These are phyloP conservation scores for Atalantia buxifolia DNA, from an alignment of 345 rosid genomes.

Conservation along the genomic window DNA sequence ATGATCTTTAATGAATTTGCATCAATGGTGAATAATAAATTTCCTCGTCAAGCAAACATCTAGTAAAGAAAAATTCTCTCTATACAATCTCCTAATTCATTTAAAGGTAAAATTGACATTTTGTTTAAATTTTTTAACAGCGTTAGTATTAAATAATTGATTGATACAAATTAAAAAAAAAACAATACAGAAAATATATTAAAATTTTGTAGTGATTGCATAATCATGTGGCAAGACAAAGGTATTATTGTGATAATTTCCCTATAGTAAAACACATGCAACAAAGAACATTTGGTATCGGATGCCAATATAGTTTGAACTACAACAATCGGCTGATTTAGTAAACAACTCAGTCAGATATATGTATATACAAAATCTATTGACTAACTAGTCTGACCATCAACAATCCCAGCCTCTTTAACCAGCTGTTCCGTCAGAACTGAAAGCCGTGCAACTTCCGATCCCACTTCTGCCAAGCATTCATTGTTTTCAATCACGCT, in stretches of 20 bases:
- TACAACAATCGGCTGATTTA: slow-evolving; percentile 4
- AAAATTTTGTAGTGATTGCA: too few species aligned
- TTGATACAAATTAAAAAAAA: too few species aligned
- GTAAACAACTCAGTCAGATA: not conserved
- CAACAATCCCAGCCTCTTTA: slow-evolving; percentile 58
- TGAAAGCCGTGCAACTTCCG: slow-evolving; percentile 54
- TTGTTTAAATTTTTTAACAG: too few species aligned
- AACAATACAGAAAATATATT: accelerated
- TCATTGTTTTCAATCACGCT: slow-evolving; percentile 29
- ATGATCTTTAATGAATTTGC: too few species aligned
- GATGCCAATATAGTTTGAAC: not conserved
- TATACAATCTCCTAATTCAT: too few species aligned
- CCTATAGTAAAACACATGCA: not conserved
- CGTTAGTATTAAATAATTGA: too few species aligned
- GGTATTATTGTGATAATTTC: too few species aligned
- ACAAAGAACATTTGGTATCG: not conserved
- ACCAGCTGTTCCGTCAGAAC: slow-evolving; percentile 63
- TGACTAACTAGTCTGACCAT: slow-evolving; percentile 12
- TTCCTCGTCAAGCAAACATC: not conserved
- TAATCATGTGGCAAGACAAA: too few species aligned
- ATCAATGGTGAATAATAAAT: not conserved
- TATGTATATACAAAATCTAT: slow-evolving; percentile 15
- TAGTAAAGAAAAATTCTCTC: too few species aligned
- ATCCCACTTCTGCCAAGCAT: slow-evolving; percentile 42
- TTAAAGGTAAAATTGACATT: too few species aligned